These are phyloP conservation scores for Erodium trifolium DNA, from an alignment of 441 rosid species.

Conservation along the genomic window DNA sequence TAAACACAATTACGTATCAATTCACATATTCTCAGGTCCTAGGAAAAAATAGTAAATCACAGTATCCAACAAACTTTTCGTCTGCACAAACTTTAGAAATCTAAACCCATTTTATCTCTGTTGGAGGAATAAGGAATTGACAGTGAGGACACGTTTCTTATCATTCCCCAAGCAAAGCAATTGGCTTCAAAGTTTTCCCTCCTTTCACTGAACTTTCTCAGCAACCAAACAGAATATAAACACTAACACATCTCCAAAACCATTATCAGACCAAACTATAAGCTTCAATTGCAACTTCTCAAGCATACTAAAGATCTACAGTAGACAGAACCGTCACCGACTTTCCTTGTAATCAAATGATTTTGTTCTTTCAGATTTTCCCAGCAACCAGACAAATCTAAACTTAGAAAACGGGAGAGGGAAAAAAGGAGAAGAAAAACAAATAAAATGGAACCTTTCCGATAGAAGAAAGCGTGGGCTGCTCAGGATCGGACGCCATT, in stretches of 20 bases:
- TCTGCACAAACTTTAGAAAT: neutral
- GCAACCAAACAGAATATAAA: conserved; percentile 10
- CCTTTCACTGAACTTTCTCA: conserved; percentile 4
- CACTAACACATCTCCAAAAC: neutral
- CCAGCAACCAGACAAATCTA: conserved; percentile 6
- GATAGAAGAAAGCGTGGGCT: conserved; percentile 33
- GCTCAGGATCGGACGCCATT: conserved; percentile 63
- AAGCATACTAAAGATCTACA: neutral
- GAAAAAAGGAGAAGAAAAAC: neutral
- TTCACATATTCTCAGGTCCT: neutral
- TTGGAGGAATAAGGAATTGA: neutral
- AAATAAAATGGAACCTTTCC: conserved; percentile 30
- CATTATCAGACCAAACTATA: neutral
- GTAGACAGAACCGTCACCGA: neutral
- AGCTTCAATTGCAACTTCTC: neutral
- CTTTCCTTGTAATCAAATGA: neutral
- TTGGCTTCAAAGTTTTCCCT: neutral
- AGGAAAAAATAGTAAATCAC: neutral
- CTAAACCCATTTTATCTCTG: neutral
- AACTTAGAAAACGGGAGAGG: neutral
- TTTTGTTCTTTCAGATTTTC: neutral
- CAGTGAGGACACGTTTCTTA: neutral
- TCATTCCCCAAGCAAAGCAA: too few relatives aligned
- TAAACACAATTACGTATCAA: neutral
- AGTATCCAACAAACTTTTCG: neutral